phyloP scores from a whole-genome alignment of 306 rosid genomes.

The Quercus engelmannii region DNA sequence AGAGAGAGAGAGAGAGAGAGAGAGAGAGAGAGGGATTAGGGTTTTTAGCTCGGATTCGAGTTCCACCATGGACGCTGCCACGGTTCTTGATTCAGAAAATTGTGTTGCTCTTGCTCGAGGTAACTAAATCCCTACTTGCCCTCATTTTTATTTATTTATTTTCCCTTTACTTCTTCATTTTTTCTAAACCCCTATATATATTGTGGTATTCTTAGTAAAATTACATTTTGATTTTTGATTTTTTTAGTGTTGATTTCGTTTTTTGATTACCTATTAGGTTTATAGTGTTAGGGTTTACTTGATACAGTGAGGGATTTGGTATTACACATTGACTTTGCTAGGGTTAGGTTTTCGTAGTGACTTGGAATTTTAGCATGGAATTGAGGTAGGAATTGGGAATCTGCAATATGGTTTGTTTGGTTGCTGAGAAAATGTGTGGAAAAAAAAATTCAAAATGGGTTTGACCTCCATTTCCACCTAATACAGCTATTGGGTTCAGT shows the following conservation, averaged over 20 bases:
- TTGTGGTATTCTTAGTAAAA: background rate
- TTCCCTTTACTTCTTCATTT: slow-evolving; percentile 4
- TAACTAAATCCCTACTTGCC: slow-evolving; percentile 15
- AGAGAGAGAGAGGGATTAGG: slow-evolving; percentile 11
- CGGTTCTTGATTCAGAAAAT: slow-evolving; percentile 27
- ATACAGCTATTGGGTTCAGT: background rate
- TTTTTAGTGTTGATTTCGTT: background rate
- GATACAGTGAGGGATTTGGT: background rate
- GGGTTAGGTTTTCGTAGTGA: background rate
- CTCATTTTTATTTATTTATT: background rate
- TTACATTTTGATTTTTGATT: background rate
- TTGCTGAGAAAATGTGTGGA: background rate
- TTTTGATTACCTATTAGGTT: slow-evolving; percentile 11
- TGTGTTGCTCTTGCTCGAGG: slow-evolving; percentile 27
- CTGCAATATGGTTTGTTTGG: background rate
- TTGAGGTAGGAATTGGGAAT: background rate
- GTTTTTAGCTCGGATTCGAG: background rate
- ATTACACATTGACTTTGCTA: background rate
- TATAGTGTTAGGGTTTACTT: background rate
- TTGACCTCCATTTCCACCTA: background rate
- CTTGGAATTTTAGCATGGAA: background rate
- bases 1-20: background rate
- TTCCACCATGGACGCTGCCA: slow-evolving; percentile 44
- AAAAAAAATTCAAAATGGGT: background rate
- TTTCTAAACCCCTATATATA: background rate